Evolutionary conservation across 2,329 filamentous ascomycete species (phyloP).

Genomic region (Alternaria tenuissima): DNA sequence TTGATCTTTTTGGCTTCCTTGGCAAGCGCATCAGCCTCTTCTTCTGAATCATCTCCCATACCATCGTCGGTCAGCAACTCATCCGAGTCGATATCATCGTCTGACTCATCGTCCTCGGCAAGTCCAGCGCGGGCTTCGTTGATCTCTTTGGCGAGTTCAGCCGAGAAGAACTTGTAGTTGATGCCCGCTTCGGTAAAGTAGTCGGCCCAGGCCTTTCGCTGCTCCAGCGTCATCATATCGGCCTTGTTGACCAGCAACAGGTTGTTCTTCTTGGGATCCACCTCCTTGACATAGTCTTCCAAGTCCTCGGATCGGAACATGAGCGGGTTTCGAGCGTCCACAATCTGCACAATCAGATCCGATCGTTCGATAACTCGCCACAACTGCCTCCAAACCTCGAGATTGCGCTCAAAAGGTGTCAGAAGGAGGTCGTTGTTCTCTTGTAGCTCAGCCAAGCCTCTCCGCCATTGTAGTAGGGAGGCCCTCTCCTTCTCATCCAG

Average conservation of each 20-base stretch:
- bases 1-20: constrained; percentile 57
- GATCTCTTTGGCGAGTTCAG: constrained; percentile 85
- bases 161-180: constrained; percentile 96
- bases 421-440: constrained; percentile 94
- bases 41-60: constrained; percentile 52
- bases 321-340: constrained; percentile 93
- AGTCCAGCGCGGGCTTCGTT: constrained; percentile 75
- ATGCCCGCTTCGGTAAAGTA: constrained; percentile 84
- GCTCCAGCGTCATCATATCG: constrained; percentile 94
- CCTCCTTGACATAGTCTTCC: constrained; percentile 92
- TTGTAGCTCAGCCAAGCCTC: constrained; percentile 89
- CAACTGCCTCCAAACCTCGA: constrained; percentile 97
- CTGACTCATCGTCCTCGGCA: constrained; percentile 53
- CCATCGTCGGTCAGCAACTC: constrained; percentile 55
- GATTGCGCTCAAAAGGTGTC: constrained; percentile 96
- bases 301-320: constrained; percentile 94
- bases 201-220: constrained; percentile 83
- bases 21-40: constrained; percentile 60
- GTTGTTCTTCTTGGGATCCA: constrained; percentile 88
- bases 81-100: constrained; percentile 26
- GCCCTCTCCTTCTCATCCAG: constrained; percentile 82
- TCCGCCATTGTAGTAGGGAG: constrained; percentile 84
- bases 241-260: constrained; percentile 96
- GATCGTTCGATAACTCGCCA: constrained; percentile 98
- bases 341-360: constrained; percentile 96